Evolutionary conservation across 176 grass and related monocot species (phyloP).

Genomic region (Hordeum marinum): DNA sequence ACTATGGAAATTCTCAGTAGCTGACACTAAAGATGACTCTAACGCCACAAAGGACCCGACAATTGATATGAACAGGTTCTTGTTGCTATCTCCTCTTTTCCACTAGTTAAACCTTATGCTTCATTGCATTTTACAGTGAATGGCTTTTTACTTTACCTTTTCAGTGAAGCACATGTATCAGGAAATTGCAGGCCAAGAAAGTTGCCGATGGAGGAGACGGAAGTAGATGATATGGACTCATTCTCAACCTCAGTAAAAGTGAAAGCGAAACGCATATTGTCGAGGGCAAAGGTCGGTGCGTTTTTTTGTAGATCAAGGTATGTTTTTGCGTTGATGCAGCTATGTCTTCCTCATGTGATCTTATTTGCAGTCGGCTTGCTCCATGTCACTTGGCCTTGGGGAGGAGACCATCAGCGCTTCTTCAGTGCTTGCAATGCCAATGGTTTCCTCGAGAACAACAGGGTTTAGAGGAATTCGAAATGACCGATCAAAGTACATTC

Average conservation of each 20-base stretch:
- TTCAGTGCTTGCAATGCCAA: conserved; percentile 84
- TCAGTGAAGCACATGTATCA: conserved; percentile 1
- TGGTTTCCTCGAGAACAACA: conserved; percentile 85
- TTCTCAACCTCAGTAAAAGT: conserved; percentile 52
- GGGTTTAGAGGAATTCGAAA: conserved; percentile 59
- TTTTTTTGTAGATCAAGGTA: conserved; percentile 3
- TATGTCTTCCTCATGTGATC: conserved; percentile 13
- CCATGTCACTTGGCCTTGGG: conserved; percentile 74
- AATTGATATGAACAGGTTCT: conserved; percentile 63
- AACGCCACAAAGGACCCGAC: conserved; percentile 26
- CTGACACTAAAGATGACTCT: conserved; percentile 47
- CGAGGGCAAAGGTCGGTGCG: conserved; percentile 71
- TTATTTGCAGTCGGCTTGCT: conserved; percentile 71
- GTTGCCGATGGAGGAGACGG: conserved; percentile 51
- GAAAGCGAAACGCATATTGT: conserved; percentile 62
- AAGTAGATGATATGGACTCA: conserved; percentile 49
- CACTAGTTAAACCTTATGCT: conserved; percentile 5
- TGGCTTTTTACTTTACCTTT: background rate
- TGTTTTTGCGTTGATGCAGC: background rate
- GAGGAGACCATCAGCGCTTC: conserved; percentile 74
- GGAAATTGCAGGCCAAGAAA: conserved; percentile 47
- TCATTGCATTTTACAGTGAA: background rate
- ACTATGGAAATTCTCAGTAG: conserved; percentile 40
- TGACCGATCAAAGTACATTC: conserved; percentile 67
- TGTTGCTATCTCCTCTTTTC: conserved; percentile 26